Base-by-base conservation (phyloP, 2,329 filamentous ascomycete species). In the Hymenoscyphus albidus region DNA sequence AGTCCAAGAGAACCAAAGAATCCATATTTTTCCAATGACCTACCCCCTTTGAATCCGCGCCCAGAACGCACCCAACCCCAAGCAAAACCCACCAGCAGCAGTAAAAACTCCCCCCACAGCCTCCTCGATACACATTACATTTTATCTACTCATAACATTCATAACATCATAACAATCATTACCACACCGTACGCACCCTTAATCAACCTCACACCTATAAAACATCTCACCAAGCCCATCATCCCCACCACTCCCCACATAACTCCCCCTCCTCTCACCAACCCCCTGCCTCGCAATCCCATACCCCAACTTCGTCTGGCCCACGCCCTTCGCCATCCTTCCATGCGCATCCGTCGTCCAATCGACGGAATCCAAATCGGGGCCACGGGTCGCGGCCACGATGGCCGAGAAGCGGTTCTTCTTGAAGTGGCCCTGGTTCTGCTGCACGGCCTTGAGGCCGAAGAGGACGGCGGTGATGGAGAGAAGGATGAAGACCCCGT, bases 381-480 rank as follows among this genome's bases (percentile, higher is more conserved):
- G 18, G n/a, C 61, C 61, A 22, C 61, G 58, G 14, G 61, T 58
- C n/a, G 61, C 55, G n/a, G 42, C 61, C n/a, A 62, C 61, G 14
- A 62, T 62, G 5, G 51, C 57, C 7, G 54, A 58, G 38, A 62
- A 62, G 10, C 61, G 54, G 35, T 42, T 44, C 18, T 58, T 62
- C 16, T 48, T 57, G 4, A 58, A 44, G n/a, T 32, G 27, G 1
- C 61, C 61, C n/a, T 13, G 35, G 38, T 62, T 62, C 14, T 58
- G 35, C 14, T 31, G 16, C 3, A 22, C 22, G 2, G 61, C 61
- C 18, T 31, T 44, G n/a, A 27, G 10, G 2, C 61, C 61, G 10
- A 62, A n/a, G 12, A 35, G 4, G n/a, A 62, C 9, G 13, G 35
- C 13, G 5, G 58, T 14, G 3, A 18, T 12, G 2, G 61, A 22